Evolutionary conservation across 495 filamentous ascomycete genomes (phyloP), one percentile per base, ranked within the genome.

Genomic region (Glutinoglossum americanum): DNA sequence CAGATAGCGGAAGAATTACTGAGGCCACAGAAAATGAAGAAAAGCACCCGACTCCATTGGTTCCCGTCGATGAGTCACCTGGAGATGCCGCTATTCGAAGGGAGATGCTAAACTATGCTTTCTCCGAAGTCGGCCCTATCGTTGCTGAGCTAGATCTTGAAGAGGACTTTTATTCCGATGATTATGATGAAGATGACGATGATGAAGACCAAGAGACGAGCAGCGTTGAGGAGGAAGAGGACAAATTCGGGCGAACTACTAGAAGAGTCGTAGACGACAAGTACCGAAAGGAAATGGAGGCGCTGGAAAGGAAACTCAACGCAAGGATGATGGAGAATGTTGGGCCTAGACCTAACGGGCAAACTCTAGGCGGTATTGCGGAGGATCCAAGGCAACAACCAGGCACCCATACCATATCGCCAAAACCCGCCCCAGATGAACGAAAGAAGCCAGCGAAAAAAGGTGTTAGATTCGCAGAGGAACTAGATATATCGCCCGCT

Each of bases 91-190:
- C 72, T n/a, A 68, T 94, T 1, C 84, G 93, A 11, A 79, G 82
- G 56, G 80, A 96, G 62, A 97, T 98, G 92, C 69, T 96, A n/a
- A 73, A 84, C 59, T 97, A 96, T 63, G 82, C 82, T 51, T 78
- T 92, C 67, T 68, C 80, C 48, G 89, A 95, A 62, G 80, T 98
- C 56, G 86, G 86, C 0, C 77, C 85, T 26, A 84, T 98, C 1
- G 90, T 98, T 7, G 90, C 90, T n/a, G 88, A 96, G 70, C 73
- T 98, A 33, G 78, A 92, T 57, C 65, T 98, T 13, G 87, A 94
- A 51, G 85, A 89, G 33, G 78, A 76, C 32, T 63, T 45, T 32
- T 74, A 81, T 19, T 70, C 79, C n/a, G n/a, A n/a, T n/a, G n/a
- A n/a, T 27, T 75, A 80, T 56, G 72, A 77, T 5, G 64, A 71